Evolutionary conservation across 371 early-diverging fungal genomes (phyloP), one percentile per base, ranked within the genome.

Genomic region (Batrachochytrium dendrobatidis): DNA sequence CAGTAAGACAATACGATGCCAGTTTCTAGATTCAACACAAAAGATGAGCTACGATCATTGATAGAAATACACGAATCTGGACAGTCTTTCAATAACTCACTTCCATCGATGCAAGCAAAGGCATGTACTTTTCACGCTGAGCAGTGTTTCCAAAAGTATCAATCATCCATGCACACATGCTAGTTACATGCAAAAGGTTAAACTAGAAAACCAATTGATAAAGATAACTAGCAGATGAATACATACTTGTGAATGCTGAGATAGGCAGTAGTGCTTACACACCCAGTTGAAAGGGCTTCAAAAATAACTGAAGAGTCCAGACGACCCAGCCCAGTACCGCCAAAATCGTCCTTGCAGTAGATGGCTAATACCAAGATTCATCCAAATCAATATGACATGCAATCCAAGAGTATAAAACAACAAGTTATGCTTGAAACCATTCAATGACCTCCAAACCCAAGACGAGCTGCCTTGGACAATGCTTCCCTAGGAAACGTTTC

Each of bases 1-100:
- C 91, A 8, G 91, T 85, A 35, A 85, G 56, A 61, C 85, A 85
- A 64, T 85, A 85, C 1, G 83, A 83, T 0, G 73, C 81, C 20
- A 70, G 26, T 5, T 56, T 29, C 31, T 53, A n/a, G 7, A n/a
- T n/a, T n/a, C n/a, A n/a, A n/a, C n/a, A n/a, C n/a, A n/a, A n/a
- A n/a, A 10, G 33, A 18, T 20, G n/a, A 17, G 22, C 51, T 12
- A 55, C 18, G 51, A 44, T 20, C 15, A 18, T 15, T 6, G 12
- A 6, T 10, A 22, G 39, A 15, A 20, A 39, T 15, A 15, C 20
- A 15, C 20, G 39, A 20, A 20, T 20, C 39, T 15, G 39, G 15
- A 39, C 39, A 39, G 39, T 15, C 39, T 20, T 20, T 39, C 39
- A 39, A 15, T 15, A 39, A 39, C 39, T 32, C 20, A 62, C 58